Conservation (phyloP, 495 filamentous ascomycete genomes). For the Penicillium simplicissimum region DNA sequence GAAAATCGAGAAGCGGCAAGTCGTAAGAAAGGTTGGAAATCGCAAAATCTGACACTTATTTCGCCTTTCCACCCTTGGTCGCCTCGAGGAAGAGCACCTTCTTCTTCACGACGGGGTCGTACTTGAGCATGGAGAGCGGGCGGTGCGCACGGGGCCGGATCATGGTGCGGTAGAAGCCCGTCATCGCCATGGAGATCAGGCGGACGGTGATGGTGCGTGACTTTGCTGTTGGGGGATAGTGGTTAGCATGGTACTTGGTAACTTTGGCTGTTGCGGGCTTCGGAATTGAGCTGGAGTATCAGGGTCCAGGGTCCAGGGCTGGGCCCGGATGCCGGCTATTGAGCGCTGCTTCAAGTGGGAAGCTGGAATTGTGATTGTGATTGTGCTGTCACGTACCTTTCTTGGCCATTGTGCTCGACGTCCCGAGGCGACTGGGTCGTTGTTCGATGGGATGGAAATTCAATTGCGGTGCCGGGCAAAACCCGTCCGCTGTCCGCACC, state of each 20-base stretch:
- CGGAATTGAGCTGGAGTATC: neutral
- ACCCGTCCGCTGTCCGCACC: neutral
- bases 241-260: neutral
- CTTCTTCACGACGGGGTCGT: slow-evolving; percentile 96
- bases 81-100: slow-evolving; percentile 91
- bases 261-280: neutral
- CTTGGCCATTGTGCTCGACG: slow-evolving; percentile 35
- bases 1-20: too few species aligned
- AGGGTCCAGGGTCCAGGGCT: neutral
- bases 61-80: slow-evolving; percentile 61
- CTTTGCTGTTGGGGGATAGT: slow-evolving; percentile 62
- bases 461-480: slow-evolving; percentile 17
- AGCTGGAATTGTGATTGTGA: neutral
- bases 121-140: slow-evolving; percentile 96
- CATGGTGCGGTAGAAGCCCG: slow-evolving; percentile 91
- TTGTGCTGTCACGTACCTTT: slow-evolving; percentile 25
- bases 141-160: slow-evolving; percentile 75
- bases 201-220: slow-evolving; percentile 89
- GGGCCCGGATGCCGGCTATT: neutral
- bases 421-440: slow-evolving; percentile 14
- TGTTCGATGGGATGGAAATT: slow-evolving; percentile 22
- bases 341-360: neutral
- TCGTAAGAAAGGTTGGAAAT: neutral
- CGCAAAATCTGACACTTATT: slow-evolving; percentile 21
- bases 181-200: slow-evolving; percentile 97